phyloP scores from a whole-genome alignment of 2,329 filamentous ascomycete genomes.

The Pyrenophora seminiperda region DNA sequence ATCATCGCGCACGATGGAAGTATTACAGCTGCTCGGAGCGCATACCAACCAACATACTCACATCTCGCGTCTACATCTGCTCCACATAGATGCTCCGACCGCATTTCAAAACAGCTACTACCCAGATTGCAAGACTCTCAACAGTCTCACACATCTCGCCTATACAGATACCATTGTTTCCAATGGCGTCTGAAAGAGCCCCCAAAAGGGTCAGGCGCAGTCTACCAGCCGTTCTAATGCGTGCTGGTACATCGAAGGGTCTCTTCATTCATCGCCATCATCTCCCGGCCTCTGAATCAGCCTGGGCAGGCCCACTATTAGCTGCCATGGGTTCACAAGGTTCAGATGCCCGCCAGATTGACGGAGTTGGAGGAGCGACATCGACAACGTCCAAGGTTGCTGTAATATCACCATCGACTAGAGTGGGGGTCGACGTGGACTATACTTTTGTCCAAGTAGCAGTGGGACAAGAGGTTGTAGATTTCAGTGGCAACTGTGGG shows the following conservation, averaged over 20 bases:
- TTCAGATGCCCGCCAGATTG: conserved; percentile 68
- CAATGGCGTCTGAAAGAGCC: conserved; percentile 17
- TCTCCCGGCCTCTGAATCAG: conserved; percentile 55
- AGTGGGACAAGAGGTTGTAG: conserved; percentile 64
- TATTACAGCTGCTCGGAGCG: background rate
- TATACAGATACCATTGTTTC: conserved; percentile 9
- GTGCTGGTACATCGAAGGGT: conserved; percentile 49
- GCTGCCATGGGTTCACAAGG: conserved; percentile 69
- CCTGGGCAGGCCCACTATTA: conserved; percentile 61
- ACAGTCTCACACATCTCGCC: conserved; percentile 4
- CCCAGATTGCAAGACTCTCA: conserved; percentile 6
- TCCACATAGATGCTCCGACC: conserved; percentile 13
- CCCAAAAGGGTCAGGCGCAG: conserved; percentile 23
- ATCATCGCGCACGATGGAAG: background rate
- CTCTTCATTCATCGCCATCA: conserved; percentile 52
- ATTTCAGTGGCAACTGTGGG: conserved; percentile 73
- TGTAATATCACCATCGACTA: conserved; percentile 60
- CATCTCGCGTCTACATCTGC: background rate
- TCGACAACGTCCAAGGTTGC: conserved; percentile 73
- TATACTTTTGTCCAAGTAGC: conserved; percentile 75
- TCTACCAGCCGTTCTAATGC: conserved; percentile 48
- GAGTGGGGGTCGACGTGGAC: conserved; percentile 60
- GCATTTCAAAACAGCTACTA: background rate
- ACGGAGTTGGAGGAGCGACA: conserved; percentile 71
- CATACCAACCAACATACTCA: background rate